These are phyloP conservation scores for Suillus variegatus DNA, from an alignment of 768 basidiomycete species.

Conservation along the genomic window DNA sequence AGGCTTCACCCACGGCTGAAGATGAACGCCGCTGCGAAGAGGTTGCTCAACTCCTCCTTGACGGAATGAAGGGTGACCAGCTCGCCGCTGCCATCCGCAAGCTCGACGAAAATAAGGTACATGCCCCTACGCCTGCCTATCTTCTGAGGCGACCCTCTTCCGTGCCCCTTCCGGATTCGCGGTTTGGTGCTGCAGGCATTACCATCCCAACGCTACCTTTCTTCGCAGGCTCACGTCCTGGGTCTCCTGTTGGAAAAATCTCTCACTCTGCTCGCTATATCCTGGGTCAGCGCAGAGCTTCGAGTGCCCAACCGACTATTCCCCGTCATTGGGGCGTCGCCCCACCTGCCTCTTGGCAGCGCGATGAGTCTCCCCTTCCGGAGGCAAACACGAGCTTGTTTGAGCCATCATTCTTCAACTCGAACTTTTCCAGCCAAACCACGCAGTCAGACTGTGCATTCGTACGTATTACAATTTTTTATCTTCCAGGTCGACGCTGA, in stretches of 20 bases:
- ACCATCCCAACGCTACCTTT: conserved; percentile 46
- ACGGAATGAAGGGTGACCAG: conserved; percentile 71
- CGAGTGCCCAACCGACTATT: conserved; percentile 44
- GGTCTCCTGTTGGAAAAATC: conserved; percentile 47
- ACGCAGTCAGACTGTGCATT: conserved; percentile 14
- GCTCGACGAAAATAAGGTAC: conserved; percentile 40
- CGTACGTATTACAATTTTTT: conserved; percentile 16
- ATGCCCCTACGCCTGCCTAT: conserved; percentile 25
- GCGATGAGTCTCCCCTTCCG: conserved; percentile 50
- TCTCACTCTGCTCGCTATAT: conserved; percentile 42
- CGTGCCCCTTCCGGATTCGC: conserved; percentile 55
- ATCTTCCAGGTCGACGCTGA: neutral
- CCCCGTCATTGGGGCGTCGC: conserved; percentile 27
- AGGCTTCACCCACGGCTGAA: conserved; percentile 17
- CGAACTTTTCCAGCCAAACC: conserved; percentile 27
- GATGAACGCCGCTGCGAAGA: conserved; percentile 44
- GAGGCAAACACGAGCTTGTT: conserved; percentile 51
- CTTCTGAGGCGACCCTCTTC: conserved; percentile 60
- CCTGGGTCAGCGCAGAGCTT: conserved; percentile 50
- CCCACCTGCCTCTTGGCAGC: conserved; percentile 33
- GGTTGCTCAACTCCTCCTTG: conserved; percentile 62
- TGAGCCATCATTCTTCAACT: conserved; percentile 41
- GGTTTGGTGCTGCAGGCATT: conserved; percentile 35
- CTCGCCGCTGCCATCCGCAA: conserved; percentile 61
- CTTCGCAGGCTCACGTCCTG: conserved; percentile 38